These are phyloP conservation scores for Saturnispora galanensis DNA, from an alignment of 805 yeast species.

Conservation along the genomic window DNA sequence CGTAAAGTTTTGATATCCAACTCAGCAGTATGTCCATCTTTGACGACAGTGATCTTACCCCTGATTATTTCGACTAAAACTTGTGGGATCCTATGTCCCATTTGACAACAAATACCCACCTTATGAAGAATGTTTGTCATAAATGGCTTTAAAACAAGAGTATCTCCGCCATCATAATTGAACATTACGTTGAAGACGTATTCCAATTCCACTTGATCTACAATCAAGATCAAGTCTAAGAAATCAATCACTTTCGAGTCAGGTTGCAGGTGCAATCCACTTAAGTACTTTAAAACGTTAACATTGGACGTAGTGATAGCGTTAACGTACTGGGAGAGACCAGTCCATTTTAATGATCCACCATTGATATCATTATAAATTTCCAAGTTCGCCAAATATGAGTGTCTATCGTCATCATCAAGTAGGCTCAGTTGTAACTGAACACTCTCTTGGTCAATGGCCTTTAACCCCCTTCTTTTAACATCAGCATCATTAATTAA, in stretches of 20 bases:
- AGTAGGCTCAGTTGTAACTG: not conserved
- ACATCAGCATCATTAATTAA: not conserved
- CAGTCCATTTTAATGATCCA: not conserved
- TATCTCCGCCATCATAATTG: not conserved
- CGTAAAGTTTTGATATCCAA: slow-evolving; percentile 1
- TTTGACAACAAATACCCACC: not conserved
- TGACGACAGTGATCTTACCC: not conserved
- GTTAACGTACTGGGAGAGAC: not conserved
- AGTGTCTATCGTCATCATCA: not conserved
- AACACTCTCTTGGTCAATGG: slow-evolving; percentile 1
- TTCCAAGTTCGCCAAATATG: not conserved
- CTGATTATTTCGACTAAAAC: not conserved
- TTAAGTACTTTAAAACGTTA: slow-evolving; percentile 2
- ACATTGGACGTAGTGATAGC: not conserved
- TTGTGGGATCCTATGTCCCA: slow-evolving; percentile 2
- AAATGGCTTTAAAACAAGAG: not conserved
- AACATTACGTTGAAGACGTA: slow-evolving; percentile 1
- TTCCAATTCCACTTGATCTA: slow-evolving; percentile 6
- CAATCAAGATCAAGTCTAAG: slow-evolving; percentile 1
- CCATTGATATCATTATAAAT: not conserved
- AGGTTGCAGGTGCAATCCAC: not conserved
- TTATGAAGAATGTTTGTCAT: not conserved
- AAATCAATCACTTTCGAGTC: slow-evolving; percentile 1
- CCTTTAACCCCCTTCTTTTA: not conserved
- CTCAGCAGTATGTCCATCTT: not conserved